Base-by-base conservation (phyloP, 768 basidiomycete genomes). In the Mycena belliarum region DNA sequence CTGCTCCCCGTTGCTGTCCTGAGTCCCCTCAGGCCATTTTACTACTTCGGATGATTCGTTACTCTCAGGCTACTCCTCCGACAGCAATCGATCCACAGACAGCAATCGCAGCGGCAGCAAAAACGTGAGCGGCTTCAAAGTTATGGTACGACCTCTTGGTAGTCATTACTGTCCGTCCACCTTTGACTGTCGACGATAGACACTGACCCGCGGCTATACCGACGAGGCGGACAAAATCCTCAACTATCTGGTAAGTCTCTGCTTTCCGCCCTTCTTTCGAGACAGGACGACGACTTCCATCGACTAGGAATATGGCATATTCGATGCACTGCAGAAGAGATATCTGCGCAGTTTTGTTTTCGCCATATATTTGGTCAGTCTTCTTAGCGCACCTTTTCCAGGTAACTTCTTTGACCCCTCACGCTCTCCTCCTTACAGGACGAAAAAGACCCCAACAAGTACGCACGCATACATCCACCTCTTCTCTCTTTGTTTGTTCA, bases 261-360 rank as follows among this genome's bases (percentile, higher is more conserved):
- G 45, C 65, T 62, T 48, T 35, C 57, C 49, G 60, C 37, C n/a
- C n/a, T n/a, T 52, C 55, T 41, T 6, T 35, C 9, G 23, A 40
- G n/a, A n/a, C n/a, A n/a, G n/a, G n/a, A n/a, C n/a, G n/a, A n/a
- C n/a, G n/a, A n/a, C n/a, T n/a, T n/a, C n/a, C n/a, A n/a, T n/a
- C n/a, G n/a, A n/a, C n/a, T n/a, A 94, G 93, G 93, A 95, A 72
- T 76, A 84, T 55, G 93, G 93, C 0, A 91, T 94, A 41, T 93
- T 91, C 61, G 89, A 95, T 58, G 93, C 93, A 0, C 73, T 95
- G 32, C 82, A 91, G 67, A 92, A 88, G 66, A 87, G 86, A 62
- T 95, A 93, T 72, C 81, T 95, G 44, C 85, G 83, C 46, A 91
- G 88, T 65, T 92, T 93, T 70, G 87, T 93, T 50, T 91, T 94